A percentile compares a stretch with the other conserved stretches of the same genome.
Conservation (phyloP, 2,329 filamentous ascomycete species). For the Xylaria hypoxylon region DNA sequence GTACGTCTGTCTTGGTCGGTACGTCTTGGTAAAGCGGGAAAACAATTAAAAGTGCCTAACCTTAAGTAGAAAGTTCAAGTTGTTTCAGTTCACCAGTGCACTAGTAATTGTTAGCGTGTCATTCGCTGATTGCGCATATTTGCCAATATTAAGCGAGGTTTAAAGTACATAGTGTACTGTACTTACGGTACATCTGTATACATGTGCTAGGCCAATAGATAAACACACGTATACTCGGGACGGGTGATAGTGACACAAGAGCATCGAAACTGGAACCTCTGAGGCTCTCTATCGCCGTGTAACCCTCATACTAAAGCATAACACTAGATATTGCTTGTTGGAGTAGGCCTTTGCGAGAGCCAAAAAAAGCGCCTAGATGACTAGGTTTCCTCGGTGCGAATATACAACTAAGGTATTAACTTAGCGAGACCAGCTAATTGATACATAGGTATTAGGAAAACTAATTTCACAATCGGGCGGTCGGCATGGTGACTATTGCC, state of each 20-base stretch:
- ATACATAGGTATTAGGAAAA: neutral
- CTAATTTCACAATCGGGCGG: neutral
- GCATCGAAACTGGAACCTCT: neutral
- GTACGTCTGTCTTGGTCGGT: too few relatives aligned
- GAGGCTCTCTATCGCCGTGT: neutral
- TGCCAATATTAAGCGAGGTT: conserved; percentile 32
- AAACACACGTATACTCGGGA: neutral
- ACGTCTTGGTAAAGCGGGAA: too few relatives aligned
- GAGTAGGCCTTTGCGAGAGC: conserved; percentile 4
- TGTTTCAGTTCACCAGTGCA: conserved; percentile 27
- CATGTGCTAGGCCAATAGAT: conserved; percentile 4
- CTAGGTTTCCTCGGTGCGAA: neutral
- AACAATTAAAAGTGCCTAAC: too few relatives aligned
- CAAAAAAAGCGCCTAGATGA: neutral
- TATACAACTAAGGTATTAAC: too few relatives aligned
- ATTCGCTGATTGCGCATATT: conserved; percentile 25
- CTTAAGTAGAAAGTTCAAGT: conserved; percentile 15
- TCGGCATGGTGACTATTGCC: conserved; percentile 14
- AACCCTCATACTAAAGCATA: neutral
- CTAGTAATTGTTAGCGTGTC: conserved; percentile 16
- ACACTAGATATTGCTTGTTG: neutral
- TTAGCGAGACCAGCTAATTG: neutral
- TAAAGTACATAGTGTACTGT: too few relatives aligned
- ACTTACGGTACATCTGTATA: neutral
- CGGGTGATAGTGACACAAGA: conserved; percentile 5